A percentile compares a stretch with the other conserved stretches of the same genome.
Conservation (phyloP, 2,329 filamentous ascomycete species). For the Nectriaceae sp. region DNA sequence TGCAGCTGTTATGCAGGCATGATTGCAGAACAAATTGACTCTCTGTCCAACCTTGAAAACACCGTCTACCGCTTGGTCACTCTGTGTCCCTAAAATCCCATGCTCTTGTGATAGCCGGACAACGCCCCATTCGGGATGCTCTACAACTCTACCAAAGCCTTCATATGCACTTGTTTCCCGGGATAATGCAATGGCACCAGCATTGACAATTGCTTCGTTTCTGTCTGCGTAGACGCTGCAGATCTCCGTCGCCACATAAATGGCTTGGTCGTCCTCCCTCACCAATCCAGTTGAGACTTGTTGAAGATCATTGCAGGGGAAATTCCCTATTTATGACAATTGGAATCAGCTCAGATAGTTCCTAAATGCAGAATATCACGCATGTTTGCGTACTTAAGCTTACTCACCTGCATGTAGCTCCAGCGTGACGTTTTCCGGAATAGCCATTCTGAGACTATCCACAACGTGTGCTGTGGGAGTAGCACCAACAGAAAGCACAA, state of each 20-base stretch:
- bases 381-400: too few species aligned
- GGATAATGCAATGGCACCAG: constrained; percentile 37
- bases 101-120: constrained; percentile 40
- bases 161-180: constrained; percentile 33
- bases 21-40: constrained; percentile 34
- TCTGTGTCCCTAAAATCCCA: constrained; percentile 33
- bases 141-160: constrained; percentile 34
- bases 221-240: constrained; percentile 40
- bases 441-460: constrained; percentile 28
- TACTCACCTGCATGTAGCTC: constrained; percentile 37
- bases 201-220: constrained; percentile 41
- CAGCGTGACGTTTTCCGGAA: constrained; percentile 33
- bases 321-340: constrained; percentile 29
- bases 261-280: constrained; percentile 29
- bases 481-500: constrained; percentile 37
- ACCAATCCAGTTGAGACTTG: constrained; percentile 39
- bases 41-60: constrained; percentile 36
- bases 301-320: constrained; percentile 40
- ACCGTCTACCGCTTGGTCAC: constrained; percentile 24
- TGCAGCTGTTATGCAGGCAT: constrained; percentile 40
- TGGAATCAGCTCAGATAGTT: neutral
- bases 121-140: constrained; percentile 33
- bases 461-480: constrained; percentile 41
- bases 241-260: constrained; percentile 36
- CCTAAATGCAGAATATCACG: neutral